A percentile compares a stretch with the other conserved stretches of the same genome.
Evolutionary conservation across 2,329 filamentous ascomycete species (phyloP).

Genomic region (Stachybotrys elegans): DNA sequence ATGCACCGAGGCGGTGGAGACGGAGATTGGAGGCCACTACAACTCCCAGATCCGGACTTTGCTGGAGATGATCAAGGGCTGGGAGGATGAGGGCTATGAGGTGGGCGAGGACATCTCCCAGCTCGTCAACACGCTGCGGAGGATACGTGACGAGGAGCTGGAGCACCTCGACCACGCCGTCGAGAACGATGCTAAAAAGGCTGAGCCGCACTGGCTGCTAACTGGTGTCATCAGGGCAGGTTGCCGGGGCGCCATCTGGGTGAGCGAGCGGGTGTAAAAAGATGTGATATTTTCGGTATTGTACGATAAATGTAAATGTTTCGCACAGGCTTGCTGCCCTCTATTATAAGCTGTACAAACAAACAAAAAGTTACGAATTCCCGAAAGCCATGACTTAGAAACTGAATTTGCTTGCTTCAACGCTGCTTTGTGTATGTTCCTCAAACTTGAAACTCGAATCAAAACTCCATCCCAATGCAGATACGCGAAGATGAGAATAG

Average conservation of each 20-base stretch:
- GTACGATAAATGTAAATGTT: slow-evolving; percentile 22
- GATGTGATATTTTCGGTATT: slow-evolving; percentile 10
- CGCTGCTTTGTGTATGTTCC: no score
- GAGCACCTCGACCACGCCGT: slow-evolving; percentile 96
- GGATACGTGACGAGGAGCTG: slow-evolving; percentile 90
- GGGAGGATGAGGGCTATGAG: slow-evolving; percentile 73
- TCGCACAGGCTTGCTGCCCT: no score
- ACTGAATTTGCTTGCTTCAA: no score
- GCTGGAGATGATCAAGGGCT: slow-evolving; percentile 72
- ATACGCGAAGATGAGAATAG: not conserved
- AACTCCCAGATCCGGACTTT: slow-evolving; percentile 83
- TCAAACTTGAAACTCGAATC: no score
- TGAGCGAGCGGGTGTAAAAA: slow-evolving; percentile 66
- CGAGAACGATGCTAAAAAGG: slow-evolving; percentile 86
- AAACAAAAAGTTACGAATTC: no score
- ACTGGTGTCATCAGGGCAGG: slow-evolving; percentile 85
- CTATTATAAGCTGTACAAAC: no score
- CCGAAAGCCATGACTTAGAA: no score
- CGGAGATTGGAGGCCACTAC: slow-evolving; percentile 94
- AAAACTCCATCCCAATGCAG: no score
- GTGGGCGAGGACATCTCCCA: slow-evolving; percentile 72
- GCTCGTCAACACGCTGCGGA: slow-evolving; percentile 67
- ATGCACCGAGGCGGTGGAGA: slow-evolving; percentile 97
- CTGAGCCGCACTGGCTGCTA: slow-evolving; percentile 82
- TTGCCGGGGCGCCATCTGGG: slow-evolving; percentile 88